These are phyloP conservation scores for Trichoderma koningii DNA, from an alignment of 2,329 filamentous ascomycete species.

Conservation along the genomic window DNA sequence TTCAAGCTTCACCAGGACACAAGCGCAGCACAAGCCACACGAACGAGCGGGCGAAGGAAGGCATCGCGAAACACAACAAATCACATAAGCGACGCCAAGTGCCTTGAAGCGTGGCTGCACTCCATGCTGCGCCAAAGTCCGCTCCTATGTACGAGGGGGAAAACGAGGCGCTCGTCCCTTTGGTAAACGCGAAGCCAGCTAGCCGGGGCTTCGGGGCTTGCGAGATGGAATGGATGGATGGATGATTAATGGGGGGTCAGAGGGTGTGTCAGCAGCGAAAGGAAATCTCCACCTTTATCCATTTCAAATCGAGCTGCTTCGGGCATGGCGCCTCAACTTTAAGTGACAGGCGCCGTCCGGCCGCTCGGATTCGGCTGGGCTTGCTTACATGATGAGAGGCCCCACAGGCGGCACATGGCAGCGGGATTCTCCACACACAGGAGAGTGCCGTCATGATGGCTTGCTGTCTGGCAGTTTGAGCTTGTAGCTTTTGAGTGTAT, in stretches of 20 bases:
- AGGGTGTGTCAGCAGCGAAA: not conserved
- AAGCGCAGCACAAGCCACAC: not conserved
- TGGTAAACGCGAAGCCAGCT: no score
- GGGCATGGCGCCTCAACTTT: slow-evolving; percentile 4
- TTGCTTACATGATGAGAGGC: not conserved
- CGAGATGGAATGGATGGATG: not conserved
- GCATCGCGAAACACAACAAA: no score
- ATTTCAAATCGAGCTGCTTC: slow-evolving; percentile 18
- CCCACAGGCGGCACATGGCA: slow-evolving; percentile 11
- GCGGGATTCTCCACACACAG: slow-evolving; percentile 4
- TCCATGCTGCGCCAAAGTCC: no score
- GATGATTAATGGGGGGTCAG: not conserved
- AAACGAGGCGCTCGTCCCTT: no score
- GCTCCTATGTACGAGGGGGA: no score
- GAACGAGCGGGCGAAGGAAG: slow-evolving; percentile 6
- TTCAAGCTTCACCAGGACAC: slow-evolving; percentile 1
- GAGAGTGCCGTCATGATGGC: not conserved
- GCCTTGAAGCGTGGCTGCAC: not conserved
- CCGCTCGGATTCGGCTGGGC: not conserved
- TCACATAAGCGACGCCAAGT: no score
- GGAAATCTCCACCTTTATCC: not conserved
- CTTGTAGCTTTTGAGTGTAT: no score
- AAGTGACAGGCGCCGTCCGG: not conserved
- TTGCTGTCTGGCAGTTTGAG: no score
- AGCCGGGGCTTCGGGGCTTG: slow-evolving; percentile 18